Evolutionary conservation across 345 rosid species (phyloP), one percentile per base, ranked within the genome.

Genomic region (Sisymbrium irio): DNA sequence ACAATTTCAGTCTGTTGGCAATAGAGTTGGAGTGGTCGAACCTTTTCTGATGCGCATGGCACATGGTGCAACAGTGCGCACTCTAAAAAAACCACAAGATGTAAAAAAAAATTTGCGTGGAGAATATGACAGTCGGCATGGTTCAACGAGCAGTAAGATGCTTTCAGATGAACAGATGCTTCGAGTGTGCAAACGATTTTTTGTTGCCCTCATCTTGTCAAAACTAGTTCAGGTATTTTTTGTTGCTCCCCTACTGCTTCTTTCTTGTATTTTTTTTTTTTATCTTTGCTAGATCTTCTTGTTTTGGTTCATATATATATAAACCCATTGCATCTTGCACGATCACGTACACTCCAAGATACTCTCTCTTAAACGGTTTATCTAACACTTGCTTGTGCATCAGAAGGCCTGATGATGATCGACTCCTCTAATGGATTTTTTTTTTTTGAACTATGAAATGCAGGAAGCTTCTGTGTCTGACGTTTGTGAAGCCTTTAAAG

Each of bases 31-130:
- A 77, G 98, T 91, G 58, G 80, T 80, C 28, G 98, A 94, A 78
- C 93, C 97, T 20, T 94, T 88, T 82, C 86, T 94, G 82, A 94
- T 91, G 98, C 97, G 96, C 75, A 94, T 91, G 97, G 98, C 97
- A 35, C 98, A 94, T 85, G 96, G 97, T 74, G 98, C 90, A 73
- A 92, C 92, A 35, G 75, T 86, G 64, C 88, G 81, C 59, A 62
- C 67, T 41, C 65, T 79, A 63, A 84, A 80, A 58, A 84, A 77
- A 78, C 73, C 78, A 59, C 83, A 80, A 40, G 85, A 81, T 49
- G 62, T 68, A 19, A 51, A 65, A 50, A 88, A 69, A 78, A 84
- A 65, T 45, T 56, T 78, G 60, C 77, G 46, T 56, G 85, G 82
- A 64, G 85, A 87, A 74, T 67, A 59, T 68, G 83, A 77, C 56